Evolutionary conservation across 306 rosid species (phyloP).

Genomic region (Castanea mollissima): DNA sequence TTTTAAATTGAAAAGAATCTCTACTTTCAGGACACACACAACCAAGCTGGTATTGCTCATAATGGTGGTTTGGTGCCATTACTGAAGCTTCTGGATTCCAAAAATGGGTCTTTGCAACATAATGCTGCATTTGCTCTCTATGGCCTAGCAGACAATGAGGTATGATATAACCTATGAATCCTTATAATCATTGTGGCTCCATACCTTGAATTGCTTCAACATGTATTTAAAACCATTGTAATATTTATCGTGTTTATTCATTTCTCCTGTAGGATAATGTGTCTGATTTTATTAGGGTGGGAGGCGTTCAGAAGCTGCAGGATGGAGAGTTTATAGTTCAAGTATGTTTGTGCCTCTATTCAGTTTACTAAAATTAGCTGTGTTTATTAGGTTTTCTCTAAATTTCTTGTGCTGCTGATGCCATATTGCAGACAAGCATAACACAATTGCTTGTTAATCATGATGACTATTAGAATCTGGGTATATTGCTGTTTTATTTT

Average conservation of each 20-base stretch:
- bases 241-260: conserved; percentile 30
- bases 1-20: conserved; percentile 17
- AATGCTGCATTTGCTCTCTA: conserved; percentile 98
- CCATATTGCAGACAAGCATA: not conserved
- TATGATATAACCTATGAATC: conserved; percentile 27
- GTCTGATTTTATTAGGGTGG: conserved; percentile 94
- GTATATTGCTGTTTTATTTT: not conserved
- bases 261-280: conserved; percentile 78
- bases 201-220: conserved; percentile 16
- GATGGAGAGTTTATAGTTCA: conserved; percentile 99
- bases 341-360: conserved; percentile 44
- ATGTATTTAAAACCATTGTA: conserved; percentile 26
- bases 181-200: conserved; percentile 10
- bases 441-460: not conserved
- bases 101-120: conserved; percentile 97
- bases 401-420: conserved; percentile 18
- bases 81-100: conserved; percentile 95
- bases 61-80: conserved; percentile 89
- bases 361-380: not conserved
- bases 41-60: conserved; percentile 98
- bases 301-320: conserved; percentile 92
- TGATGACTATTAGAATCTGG: conserved; percentile 5
- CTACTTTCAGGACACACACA: conserved; percentile 73
- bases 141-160: conserved; percentile 99
- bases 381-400: conserved; percentile 16